Evolutionary conservation across 495 filamentous ascomycete species (phyloP), one percentile per base, ranked within the genome.

Genomic region (Penicillium argentinense): DNA sequence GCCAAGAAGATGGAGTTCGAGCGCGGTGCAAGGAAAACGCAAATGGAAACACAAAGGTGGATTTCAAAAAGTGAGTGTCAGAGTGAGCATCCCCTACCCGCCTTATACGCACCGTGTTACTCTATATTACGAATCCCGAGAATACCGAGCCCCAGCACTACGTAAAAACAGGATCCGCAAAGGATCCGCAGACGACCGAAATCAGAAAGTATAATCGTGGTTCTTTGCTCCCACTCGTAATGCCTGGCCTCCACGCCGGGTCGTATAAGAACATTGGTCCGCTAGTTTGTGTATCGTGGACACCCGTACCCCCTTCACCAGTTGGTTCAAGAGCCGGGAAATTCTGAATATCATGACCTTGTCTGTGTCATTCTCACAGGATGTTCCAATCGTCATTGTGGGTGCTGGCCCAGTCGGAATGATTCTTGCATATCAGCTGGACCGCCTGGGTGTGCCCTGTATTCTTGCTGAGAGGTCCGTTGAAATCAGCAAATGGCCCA

Each of bases 401-500:
- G 61, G 63, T 24, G 61, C 37, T 1, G 63, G 59, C 13, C 14
- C 27, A 18, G 39, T 57, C 24, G 59, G 47, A 41, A 32, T 67
- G 41, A 14, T 67, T 0, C 32, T 52, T 5, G 61, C 64, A 3
- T 40, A 28, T 19, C 39, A 42, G 21, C 53, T 63, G 1, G 42
- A 47, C 9, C 44, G 26, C 4, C 47, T 47, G 17, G 49, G 49
- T 27, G 43, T 63, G 14, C 37, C 32, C 12, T 57, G 32, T 19
- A 9, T 54, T 11, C 21, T 66, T 0, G 38, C 27, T 4, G 62
- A 66, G 30, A 21, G 38, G n/a, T 54, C 60, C 33, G 13, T 27
- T 5, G 18, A 51, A 17, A 68, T 60, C 22, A 65, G 59, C 37
- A 56, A 56, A 41, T 64, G 63, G 59, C 57, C 57, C 3, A 71